Evolutionary conservation across 805 yeast species (phyloP).

Genomic region (Pichia heedii): DNA sequence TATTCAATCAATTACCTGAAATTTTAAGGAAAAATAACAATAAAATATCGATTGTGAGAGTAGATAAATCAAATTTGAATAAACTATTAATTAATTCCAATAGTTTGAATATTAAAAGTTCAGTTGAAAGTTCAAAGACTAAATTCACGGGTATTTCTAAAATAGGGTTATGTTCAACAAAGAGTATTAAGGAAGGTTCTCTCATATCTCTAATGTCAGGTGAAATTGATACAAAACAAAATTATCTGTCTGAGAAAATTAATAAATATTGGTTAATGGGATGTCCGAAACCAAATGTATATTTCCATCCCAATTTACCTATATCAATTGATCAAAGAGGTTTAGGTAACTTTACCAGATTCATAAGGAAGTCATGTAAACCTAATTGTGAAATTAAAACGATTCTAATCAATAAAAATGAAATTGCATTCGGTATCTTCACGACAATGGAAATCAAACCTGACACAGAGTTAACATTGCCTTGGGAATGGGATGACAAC

Average conservation of each 20-base stretch:
- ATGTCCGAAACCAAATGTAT: conserved; percentile 51
- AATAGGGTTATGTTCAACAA: conserved; percentile 47
- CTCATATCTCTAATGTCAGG: conserved; percentile 61
- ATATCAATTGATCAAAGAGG: conserved; percentile 74
- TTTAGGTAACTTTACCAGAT: conserved; percentile 67
- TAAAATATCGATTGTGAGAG: conserved; percentile 14
- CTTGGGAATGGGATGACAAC: conserved; percentile 81
- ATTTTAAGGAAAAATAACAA: conserved; percentile 17
- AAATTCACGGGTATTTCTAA: conserved; percentile 63
- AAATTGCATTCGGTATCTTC: conserved; percentile 43
- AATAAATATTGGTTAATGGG: conserved; percentile 78
- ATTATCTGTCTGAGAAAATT: conserved; percentile 52
- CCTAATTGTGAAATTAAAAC: conserved; percentile 66
- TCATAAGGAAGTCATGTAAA: conserved; percentile 63
- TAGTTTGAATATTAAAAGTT: conserved; percentile 37
- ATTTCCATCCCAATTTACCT: conserved; percentile 49
- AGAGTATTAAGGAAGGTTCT: conserved; percentile 35
- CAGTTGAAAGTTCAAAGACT: conserved; percentile 48
- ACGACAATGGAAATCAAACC: conserved; percentile 47
- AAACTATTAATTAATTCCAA: conserved; percentile 5
- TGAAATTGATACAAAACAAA: conserved; percentile 55
- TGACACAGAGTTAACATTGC: conserved; percentile 66
- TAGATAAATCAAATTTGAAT: conserved; percentile 21
- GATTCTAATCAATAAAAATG: conserved; percentile 30
- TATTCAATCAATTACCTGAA: conserved; percentile 20